Percentiles rank a stretch among this genome's conserved stretches.
Conservation (phyloP, 495 filamentous ascomycete species). For the Podospora appendiculata region DNA sequence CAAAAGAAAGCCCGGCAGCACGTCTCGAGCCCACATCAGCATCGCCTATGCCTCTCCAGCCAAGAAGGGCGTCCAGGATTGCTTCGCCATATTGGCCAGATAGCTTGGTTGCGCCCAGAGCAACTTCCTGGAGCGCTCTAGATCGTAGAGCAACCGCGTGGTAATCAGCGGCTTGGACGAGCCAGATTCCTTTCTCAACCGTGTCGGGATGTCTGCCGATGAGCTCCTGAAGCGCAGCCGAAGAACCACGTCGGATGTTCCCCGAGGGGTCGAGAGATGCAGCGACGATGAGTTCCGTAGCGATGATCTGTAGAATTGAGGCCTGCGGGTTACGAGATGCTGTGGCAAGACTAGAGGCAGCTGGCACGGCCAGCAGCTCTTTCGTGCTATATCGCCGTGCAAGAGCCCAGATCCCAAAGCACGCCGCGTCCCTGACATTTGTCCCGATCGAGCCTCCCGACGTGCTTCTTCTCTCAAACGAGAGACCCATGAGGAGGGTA, state of each 20-base stretch:
- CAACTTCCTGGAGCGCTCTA: slow-evolving; percentile 70
- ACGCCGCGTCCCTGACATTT: slow-evolving; percentile 93
- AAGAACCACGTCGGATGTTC: slow-evolving; percentile 86
- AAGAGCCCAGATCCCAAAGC: slow-evolving; percentile 90
- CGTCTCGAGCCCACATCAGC: slow-evolving; percentile 64
- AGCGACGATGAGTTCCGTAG: slow-evolving; percentile 68
- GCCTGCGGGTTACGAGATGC: slow-evolving; percentile 21
- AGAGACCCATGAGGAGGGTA: slow-evolving; percentile 62
- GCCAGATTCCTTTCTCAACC: slow-evolving; percentile 67
- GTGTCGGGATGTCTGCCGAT: slow-evolving; percentile 87
- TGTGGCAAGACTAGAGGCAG: slow-evolving; percentile 22
- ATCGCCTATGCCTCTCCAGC: slow-evolving; percentile 81
- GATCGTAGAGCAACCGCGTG: slow-evolving; percentile 83
- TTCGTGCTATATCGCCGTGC: slow-evolving; percentile 77
- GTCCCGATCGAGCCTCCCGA: slow-evolving; percentile 78
- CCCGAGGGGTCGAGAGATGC: slow-evolving; percentile 85
- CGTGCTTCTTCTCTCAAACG: slow-evolving; percentile 76
- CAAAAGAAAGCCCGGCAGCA: slow-evolving; percentile 62
- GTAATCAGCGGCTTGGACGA: slow-evolving; percentile 89
- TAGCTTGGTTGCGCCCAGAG: slow-evolving; percentile 55
- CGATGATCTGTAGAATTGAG: slow-evolving; percentile 66
- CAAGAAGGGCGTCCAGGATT: slow-evolving; percentile 61
- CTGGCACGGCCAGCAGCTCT: slow-evolving; percentile 60
- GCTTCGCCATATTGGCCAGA: slow-evolving; percentile 61
- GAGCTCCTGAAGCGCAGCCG: slow-evolving; percentile 89